A percentile compares a stretch with the other conserved stretches of the same genome.
phyloP scores from a whole-genome alignment of 2,329 filamentous ascomycete genomes.

The Aspergillus fumigatiaffinis region DNA sequence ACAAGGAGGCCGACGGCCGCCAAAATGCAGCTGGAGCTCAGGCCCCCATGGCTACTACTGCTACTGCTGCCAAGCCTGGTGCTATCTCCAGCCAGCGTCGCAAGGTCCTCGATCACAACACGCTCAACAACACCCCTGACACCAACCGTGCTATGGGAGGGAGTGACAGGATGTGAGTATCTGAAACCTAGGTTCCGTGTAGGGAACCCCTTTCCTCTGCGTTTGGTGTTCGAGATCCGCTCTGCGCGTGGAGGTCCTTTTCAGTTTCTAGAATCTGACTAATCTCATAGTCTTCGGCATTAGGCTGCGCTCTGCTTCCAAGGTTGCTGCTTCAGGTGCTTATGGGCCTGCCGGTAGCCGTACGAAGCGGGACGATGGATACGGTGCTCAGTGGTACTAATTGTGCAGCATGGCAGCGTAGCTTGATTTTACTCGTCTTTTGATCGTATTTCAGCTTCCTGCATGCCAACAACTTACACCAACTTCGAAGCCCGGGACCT shows the following conservation, averaged over 20 bases:
- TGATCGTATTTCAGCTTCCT: conserved; percentile 19
- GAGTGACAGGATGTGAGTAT: conserved; percentile 96
- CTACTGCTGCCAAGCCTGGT: conserved; percentile 64
- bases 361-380: conserved; percentile 53
- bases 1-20: conserved; percentile 71
- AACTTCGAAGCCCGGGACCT: conserved; percentile 28
- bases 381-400: conserved; percentile 47
- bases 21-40: conserved; percentile 61
- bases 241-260: conserved; percentile 65
- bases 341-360: conserved; percentile 47
- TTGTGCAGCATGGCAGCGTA: conserved; percentile 30
- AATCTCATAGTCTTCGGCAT: conserved; percentile 78
- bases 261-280: conserved; percentile 71
- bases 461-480: conserved; percentile 23
- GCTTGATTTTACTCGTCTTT: conserved; percentile 19
- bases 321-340: conserved; percentile 56
- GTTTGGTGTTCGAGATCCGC: conserved; percentile 69
- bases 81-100: conserved; percentile 72
- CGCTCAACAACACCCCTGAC: conserved; percentile 66
- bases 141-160: conserved; percentile 71
- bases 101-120: conserved; percentile 73
- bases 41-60: conserved; percentile 49
- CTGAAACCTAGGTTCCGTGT: conserved; percentile 70
- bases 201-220: conserved; percentile 74
- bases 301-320: conserved; percentile 81